Conservation (phyloP, 805 yeast genomes). For the Spathaspora girioi region DNA sequence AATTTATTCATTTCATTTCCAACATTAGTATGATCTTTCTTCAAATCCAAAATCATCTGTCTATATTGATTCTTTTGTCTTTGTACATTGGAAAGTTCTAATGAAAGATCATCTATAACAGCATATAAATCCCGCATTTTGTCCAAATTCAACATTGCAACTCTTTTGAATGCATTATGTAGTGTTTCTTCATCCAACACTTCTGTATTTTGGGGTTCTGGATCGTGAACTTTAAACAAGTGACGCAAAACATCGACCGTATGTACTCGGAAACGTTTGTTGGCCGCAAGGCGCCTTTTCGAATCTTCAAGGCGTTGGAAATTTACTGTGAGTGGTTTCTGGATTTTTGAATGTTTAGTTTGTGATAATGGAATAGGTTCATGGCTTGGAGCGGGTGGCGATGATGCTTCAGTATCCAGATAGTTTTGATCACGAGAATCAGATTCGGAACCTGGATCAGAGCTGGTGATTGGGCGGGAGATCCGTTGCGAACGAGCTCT, state of each 20-base stretch:
- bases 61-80: slow-evolving; percentile 29
- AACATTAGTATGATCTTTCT: slow-evolving; percentile 26
- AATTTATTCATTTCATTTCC: slow-evolving; percentile 29
- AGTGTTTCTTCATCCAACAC: slow-evolving; percentile 18
- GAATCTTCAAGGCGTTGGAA: slow-evolving; percentile 24
- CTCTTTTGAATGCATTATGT: slow-evolving; percentile 29
- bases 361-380: slow-evolving; percentile 14
- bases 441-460: neutral
- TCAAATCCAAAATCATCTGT: slow-evolving; percentile 24
- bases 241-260: slow-evolving; percentile 37
- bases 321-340: slow-evolving; percentile 26
- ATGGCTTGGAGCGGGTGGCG: neutral
- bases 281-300: slow-evolving; percentile 18
- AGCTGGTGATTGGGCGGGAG: neutral
- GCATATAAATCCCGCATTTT: slow-evolving; percentile 33
- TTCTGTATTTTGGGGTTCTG: slow-evolving; percentile 11
- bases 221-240: slow-evolving; percentile 25
- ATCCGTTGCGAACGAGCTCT: neutral
- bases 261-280: slow-evolving; percentile 15
- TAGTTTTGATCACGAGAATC: neutral
- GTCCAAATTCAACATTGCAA: slow-evolving; percentile 23
- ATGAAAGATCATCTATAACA: slow-evolving; percentile 27
- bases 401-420: neutral
- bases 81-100: slow-evolving; percentile 26
- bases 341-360: slow-evolving; percentile 17